Percentiles rank a stretch among this genome's conserved stretches.
phyloP scores from a whole-genome alignment of 176 grass and related monocot species.

The Eremochloa ophiuroides region DNA sequence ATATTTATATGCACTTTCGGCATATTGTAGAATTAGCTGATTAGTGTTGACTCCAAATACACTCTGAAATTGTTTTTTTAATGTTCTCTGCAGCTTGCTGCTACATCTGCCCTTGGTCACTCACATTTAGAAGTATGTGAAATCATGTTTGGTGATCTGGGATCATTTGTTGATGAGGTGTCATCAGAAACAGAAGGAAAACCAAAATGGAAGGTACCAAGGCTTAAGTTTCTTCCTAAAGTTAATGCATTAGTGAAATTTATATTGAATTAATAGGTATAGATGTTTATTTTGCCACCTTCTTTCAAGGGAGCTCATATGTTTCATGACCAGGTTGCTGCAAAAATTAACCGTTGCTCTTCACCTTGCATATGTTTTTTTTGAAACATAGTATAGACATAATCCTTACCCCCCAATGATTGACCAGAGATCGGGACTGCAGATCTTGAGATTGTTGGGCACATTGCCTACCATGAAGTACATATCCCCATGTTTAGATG shows the following conservation, averaged over 20 bases:
- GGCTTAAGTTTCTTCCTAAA: conserved; percentile 24
- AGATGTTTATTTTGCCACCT: background rate
- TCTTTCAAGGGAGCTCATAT: conserved; percentile 16
- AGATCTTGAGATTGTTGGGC: no score
- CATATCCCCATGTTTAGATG: no score
- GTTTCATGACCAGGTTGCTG: background rate
- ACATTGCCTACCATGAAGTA: no score
- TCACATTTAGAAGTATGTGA: conserved; percentile 89
- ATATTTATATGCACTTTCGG: background rate
- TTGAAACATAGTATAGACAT: background rate
- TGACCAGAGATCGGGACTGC: no score
- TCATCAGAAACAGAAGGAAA: conserved; percentile 93
- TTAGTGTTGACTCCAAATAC: background rate
- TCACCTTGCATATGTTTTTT: background rate
- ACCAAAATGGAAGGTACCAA: conserved; percentile 93
- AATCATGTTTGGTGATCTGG: conserved; percentile 89
- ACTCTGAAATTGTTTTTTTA: background rate
- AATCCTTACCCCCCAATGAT: background rate
- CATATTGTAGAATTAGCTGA: conserved; percentile 22
- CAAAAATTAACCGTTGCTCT: background rate
- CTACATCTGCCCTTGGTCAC: conserved; percentile 87
- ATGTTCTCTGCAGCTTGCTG: conserved; percentile 62
- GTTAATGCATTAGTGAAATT: background rate
- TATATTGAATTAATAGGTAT: background rate
- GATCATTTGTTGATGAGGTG: conserved; percentile 79